phyloP scores from a whole-genome alignment of 768 basidiomycete genomes.

The Tephrocybe rancida region DNA sequence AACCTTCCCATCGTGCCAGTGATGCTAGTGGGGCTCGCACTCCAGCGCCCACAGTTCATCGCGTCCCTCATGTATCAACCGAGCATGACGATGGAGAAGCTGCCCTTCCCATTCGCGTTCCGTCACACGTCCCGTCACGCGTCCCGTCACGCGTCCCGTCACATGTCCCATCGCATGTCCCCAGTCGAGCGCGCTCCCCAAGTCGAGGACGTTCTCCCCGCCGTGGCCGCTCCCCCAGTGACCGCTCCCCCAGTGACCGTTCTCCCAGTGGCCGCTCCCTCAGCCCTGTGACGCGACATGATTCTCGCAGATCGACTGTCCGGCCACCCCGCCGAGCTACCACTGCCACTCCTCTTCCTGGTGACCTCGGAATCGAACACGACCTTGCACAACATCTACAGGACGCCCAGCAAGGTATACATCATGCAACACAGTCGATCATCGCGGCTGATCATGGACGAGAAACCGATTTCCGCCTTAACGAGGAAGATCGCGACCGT shows the following conservation, averaged over 20 bases:
- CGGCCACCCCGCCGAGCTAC: slow-evolving; percentile 26
- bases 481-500: slow-evolving; percentile 66
- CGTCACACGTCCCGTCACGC: slow-evolving; percentile 11
- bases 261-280: too few relatives aligned
- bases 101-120: not conserved
- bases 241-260: too few relatives aligned
- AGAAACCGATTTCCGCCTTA: slow-evolving; percentile 62
- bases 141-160: too few relatives aligned
- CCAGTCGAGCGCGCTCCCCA: not conserved
- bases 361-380: slow-evolving; percentile 48
- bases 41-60: not conserved
- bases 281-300: not conserved
- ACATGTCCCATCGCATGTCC: slow-evolving; percentile 8
- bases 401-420: slow-evolving; percentile 48
- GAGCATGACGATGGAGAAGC: not conserved
- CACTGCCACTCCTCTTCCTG: slow-evolving; percentile 37
- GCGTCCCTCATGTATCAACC: too few relatives aligned
- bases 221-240: not conserved
- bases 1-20: not conserved
- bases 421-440: slow-evolving; percentile 47
- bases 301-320: slow-evolving; percentile 6
- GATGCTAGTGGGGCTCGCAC: not conserved
- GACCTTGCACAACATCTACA: slow-evolving; percentile 58
- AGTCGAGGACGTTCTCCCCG: not conserved
- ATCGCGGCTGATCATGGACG: slow-evolving; percentile 65